Percentiles rank a stretch among this genome's conserved stretches.
These are phyloP conservation scores for Penicillium malachiteum DNA, from an alignment of 495 filamentous ascomycete genomes.

Conservation along the genomic window DNA sequence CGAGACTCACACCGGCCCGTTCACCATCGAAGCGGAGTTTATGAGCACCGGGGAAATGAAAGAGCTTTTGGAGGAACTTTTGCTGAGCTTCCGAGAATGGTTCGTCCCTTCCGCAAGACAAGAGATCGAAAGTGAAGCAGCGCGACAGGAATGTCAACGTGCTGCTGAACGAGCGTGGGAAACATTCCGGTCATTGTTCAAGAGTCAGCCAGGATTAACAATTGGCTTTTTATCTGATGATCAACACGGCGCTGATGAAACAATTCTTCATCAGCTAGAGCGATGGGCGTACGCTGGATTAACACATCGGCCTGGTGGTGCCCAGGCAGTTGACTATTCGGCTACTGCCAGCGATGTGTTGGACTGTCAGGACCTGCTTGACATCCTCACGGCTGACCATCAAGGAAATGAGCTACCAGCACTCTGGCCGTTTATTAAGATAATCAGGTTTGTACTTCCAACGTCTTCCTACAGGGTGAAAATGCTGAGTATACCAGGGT, in stretches of 20 bases:
- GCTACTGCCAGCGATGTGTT: neutral
- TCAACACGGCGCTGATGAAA: neutral
- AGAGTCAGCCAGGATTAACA: neutral
- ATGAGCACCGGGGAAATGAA: conserved; percentile 24
- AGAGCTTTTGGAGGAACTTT: conserved; percentile 27
- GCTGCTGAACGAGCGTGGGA: conserved; percentile 13
- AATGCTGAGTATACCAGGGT: conserved; percentile 19
- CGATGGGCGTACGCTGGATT: neutral
- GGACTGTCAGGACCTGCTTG: conserved; percentile 18
- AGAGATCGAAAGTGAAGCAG: conserved; percentile 9
- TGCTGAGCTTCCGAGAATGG: conserved; percentile 14
- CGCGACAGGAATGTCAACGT: conserved; percentile 4
- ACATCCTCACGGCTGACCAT: conserved; percentile 16
- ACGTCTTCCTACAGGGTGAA: neutral
- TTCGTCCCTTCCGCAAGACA: neutral
- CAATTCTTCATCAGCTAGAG: neutral
- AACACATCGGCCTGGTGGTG: neutral
- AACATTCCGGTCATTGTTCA: conserved; percentile 24
- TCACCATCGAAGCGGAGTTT: conserved; percentile 30
- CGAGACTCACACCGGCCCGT: conserved; percentile 14
- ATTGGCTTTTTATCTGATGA: neutral
- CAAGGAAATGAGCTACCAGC: conserved; percentile 4
- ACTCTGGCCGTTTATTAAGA: conserved; percentile 36
- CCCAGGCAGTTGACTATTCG: neutral
- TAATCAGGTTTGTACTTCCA: conserved; percentile 22